Conservation (phyloP, 1,284 basidiomycete genomes). For the Pyrrhoderma lamaoense region DNA sequence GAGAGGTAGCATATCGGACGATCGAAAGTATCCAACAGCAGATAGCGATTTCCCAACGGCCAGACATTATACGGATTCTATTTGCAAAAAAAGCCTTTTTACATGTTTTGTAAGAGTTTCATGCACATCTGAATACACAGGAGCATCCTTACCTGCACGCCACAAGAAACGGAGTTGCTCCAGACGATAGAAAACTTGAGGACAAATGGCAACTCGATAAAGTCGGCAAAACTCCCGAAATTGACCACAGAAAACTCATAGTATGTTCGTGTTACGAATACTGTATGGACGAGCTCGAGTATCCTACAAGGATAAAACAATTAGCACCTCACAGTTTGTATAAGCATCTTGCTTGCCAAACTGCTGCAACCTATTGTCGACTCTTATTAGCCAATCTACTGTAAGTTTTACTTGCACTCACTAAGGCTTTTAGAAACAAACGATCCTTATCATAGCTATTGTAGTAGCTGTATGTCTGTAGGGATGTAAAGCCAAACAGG, state of each 20-base stretch:
- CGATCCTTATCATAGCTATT: neutral
- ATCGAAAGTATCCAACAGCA: neutral
- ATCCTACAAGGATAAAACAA: neutral
- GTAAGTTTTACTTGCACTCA: neutral
- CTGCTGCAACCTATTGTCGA: neutral
- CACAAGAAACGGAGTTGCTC: neutral
- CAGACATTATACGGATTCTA: slow-evolving; percentile 4
- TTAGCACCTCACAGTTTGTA: neutral
- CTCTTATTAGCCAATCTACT: neutral
- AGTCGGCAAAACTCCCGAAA: neutral
- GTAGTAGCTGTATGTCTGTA: slow-evolving; percentile 8
- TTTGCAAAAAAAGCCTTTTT: slow-evolving; percentile 2
- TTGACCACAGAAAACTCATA: neutral
- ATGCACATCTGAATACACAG: neutral
- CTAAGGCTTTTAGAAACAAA: neutral
- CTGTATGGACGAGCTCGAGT: slow-evolving; percentile 2
- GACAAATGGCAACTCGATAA: neutral
- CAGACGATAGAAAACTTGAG: slow-evolving; percentile 2
- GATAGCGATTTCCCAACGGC: slow-evolving; percentile 2
- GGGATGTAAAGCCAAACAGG: neutral
- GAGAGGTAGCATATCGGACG: neutral
- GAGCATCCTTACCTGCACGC: neutral
- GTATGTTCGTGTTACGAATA: slow-evolving; percentile 1
- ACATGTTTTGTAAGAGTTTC: neutral
- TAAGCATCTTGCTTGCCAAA: neutral